Evolutionary conservation across 495 filamentous ascomycete species (phyloP).

Genomic region (Penicillium flavigenum): DNA sequence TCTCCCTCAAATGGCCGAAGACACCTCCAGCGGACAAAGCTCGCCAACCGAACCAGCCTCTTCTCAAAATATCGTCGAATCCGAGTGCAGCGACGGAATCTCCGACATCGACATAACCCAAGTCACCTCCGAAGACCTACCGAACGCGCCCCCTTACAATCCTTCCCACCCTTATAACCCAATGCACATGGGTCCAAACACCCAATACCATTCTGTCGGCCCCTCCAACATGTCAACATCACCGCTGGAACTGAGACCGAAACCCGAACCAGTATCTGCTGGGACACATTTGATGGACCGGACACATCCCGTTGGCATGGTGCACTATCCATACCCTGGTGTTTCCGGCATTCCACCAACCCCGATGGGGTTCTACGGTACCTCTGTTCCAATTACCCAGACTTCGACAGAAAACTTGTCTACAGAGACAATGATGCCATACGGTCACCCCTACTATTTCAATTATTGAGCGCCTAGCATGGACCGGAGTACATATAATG

Average conservation of each 20-base stretch:
- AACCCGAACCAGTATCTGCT: constrained; percentile 20
- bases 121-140: not conserved
- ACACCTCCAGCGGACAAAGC: constrained; percentile 18
- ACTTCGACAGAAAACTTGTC: not conserved
- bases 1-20: constrained; percentile 30
- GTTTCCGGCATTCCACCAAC: constrained; percentile 21
- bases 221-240: constrained; percentile 8
- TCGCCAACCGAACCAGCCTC: constrained; percentile 10
- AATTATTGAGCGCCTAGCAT: constrained; percentile 17
- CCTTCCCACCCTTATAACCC: not conserved
- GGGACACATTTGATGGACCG: constrained; percentile 20
- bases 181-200: not conserved
- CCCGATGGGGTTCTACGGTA: constrained; percentile 24
- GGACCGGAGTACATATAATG: not conserved
- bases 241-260: constrained; percentile 23
- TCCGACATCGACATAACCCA: not conserved
- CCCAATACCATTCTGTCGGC: not conserved
- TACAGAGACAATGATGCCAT: constrained; percentile 22
- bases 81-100: constrained; percentile 7
- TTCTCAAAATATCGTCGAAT: constrained; percentile 4
- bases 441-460: constrained; percentile 36
- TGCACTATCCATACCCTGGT: constrained; percentile 15
- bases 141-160: not conserved
- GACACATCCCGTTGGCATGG: constrained; percentile 20
- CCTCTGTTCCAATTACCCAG: constrained; percentile 9